phyloP scores from a whole-genome alignment of 495 filamentous ascomycete genomes.

The Xylaria intraflava region DNA sequence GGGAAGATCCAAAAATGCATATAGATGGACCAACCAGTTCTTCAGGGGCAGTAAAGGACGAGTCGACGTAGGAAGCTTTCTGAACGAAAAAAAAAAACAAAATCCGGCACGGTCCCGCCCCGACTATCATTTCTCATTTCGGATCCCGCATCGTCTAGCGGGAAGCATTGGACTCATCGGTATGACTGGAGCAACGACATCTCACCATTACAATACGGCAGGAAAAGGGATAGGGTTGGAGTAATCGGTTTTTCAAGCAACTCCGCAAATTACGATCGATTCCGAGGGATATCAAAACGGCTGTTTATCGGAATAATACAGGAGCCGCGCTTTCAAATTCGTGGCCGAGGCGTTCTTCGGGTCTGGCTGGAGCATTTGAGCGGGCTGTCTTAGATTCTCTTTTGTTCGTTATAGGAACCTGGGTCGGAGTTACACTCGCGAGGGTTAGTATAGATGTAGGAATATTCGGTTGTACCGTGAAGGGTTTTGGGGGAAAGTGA shows the following conservation, averaged over 20 bases:
- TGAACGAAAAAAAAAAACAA: neutral
- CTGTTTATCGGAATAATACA: conserved; percentile 5
- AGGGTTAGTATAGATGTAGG: conserved; percentile 7
- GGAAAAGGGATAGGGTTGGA: conserved; percentile 1
- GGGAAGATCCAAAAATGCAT: conserved; percentile 15
- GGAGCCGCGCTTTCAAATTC: neutral
- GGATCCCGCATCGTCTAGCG: neutral
- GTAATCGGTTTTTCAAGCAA: conserved; percentile 1
- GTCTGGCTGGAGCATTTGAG: conserved; percentile 3
- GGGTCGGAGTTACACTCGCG: neutral
- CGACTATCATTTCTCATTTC: neutral
- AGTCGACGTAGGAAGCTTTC: conserved; percentile 4
- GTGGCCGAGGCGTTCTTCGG: conserved; percentile 4
- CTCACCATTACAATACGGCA: neutral
- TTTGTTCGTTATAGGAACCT: conserved; percentile 4
- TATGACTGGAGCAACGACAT: conserved; percentile 1
- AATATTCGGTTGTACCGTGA: neutral
- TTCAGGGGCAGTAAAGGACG: conserved; percentile 13
- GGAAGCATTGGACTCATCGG: neutral
- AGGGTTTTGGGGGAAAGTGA: neutral
- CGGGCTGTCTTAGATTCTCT: conserved; percentile 3
- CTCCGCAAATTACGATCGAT: conserved; percentile 5
- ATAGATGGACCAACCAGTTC: conserved; percentile 4
- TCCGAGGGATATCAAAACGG: conserved; percentile 7
- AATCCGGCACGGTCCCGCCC: neutral